Percentiles rank a stretch among this genome's conserved stretches.
Evolutionary conservation across 2,329 filamentous ascomycete species (phyloP).

Genomic region (Verticillium nonalfalfae): DNA sequence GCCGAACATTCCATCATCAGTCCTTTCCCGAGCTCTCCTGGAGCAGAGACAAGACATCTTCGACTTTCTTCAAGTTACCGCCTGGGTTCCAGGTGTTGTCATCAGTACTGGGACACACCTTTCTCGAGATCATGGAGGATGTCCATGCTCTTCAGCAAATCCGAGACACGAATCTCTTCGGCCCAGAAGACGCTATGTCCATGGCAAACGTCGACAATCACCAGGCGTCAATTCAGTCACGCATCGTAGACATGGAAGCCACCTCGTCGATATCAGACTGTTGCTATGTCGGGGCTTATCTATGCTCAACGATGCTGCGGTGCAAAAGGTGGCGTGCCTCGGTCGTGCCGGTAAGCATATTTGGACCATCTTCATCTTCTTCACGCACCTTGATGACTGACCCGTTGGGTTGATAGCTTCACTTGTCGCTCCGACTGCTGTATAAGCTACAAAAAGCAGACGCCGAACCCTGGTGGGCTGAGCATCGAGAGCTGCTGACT

Average conservation of each 20-base stretch:
- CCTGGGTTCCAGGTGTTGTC: constrained; percentile 21
- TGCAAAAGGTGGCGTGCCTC: constrained; percentile 31
- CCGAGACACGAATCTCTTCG: constrained; percentile 19
- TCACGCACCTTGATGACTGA: not conserved
- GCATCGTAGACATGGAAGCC: constrained; percentile 19
- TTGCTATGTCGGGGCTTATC: constrained; percentile 31
- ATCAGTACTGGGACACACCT: constrained; percentile 18
- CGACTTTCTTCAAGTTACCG: constrained; percentile 22
- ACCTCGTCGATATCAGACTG: constrained; percentile 19
- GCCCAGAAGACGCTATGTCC: constrained; percentile 11
- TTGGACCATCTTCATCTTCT: no score
- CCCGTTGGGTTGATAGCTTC: constrained; percentile 15
- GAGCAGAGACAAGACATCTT: constrained; percentile 24
- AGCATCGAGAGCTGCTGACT: constrained; percentile 21
- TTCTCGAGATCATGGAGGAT: constrained; percentile 29
- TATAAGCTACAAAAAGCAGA: constrained; percentile 19
- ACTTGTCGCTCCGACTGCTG: constrained; percentile 24
- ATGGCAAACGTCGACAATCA: constrained; percentile 31
- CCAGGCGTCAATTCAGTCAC: constrained; percentile 33
- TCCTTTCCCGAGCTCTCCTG: constrained; percentile 34
- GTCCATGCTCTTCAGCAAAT: constrained; percentile 30
- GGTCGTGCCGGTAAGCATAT: constrained; percentile 28
- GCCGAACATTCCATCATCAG: constrained; percentile 29
- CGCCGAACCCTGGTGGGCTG: constrained; percentile 23
- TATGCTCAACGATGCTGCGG: constrained; percentile 31